Evolutionary conservation across 129 eudicot genomes (phyloP).

Genomic region (sunflower (Helianthus annuus)): HanXRQr2.0-SUNRISE NC_035439.2:131564269-131564768

Average conservation of each 20-base stretch:
- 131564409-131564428: constrained; percentile 79
- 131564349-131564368: constrained; percentile 95
- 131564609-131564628: neutral
- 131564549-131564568: neutral
- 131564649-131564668: constrained; percentile 66
- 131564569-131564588: neutral
- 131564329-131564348: constrained; percentile 95
- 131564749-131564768: constrained; percentile 76
- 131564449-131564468: neutral
- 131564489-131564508: neutral
- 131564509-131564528: neutral
- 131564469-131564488: neutral
- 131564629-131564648: neutral
- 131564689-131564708: constrained; percentile 80
- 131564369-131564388: constrained; percentile 95
- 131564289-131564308: constrained; percentile 59
- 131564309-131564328: constrained; percentile 97
- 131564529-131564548: neutral
- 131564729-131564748: constrained; percentile 79
- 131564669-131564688: constrained; percentile 96
- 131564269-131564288: neutral
- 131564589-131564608: neutral
- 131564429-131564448: neutral
- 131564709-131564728: constrained; percentile 90
- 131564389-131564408: constrained; percentile 83